phyloP scores from a whole-genome alignment of 148 eudicot genomes.

The Rhododendron simsii region DNA sequence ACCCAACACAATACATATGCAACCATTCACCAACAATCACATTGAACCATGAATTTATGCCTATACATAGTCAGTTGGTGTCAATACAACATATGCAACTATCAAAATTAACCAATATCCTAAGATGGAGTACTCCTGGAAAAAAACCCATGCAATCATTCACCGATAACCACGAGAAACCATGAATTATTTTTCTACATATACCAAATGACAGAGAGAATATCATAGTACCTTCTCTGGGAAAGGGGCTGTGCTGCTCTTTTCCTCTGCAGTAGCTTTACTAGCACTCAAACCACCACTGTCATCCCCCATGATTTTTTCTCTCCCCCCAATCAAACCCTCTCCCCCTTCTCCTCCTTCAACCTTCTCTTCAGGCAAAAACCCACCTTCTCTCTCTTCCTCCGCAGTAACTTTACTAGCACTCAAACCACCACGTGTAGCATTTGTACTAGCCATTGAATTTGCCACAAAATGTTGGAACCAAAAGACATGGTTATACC shows the following conservation, averaged over 20 bases:
- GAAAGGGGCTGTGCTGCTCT: slow-evolving; percentile 50
- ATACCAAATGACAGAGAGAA: neutral
- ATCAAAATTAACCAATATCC: neutral
- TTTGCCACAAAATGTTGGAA: no score
- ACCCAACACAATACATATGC: neutral
- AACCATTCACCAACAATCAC: neutral
- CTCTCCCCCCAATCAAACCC: slow-evolving; percentile 10
- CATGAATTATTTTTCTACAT: neutral
- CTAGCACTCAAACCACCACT: slow-evolving; percentile 86
- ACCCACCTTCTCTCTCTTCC: no score
- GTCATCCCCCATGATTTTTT: slow-evolving; percentile 44
- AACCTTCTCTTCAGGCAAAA: no score
- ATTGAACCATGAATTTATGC: neutral
- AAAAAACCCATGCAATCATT: neutral
- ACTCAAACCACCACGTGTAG: no score
- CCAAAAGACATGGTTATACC: neutral
- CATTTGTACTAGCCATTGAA: no score
- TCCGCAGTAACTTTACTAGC: no score
- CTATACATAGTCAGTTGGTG: no score
- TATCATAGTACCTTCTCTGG: slow-evolving; percentile 52
- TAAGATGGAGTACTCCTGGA: neutral
- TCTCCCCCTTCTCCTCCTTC: neutral
- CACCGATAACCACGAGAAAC: neutral
- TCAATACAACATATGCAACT: neutral
- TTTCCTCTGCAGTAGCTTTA: slow-evolving; percentile 59